Percentiles rank a stretch among this genome's conserved stretches.
phyloP scores from a whole-genome alignment of 1,139 yeast genomes.

The Candida pseudoviswanathii region DNA sequence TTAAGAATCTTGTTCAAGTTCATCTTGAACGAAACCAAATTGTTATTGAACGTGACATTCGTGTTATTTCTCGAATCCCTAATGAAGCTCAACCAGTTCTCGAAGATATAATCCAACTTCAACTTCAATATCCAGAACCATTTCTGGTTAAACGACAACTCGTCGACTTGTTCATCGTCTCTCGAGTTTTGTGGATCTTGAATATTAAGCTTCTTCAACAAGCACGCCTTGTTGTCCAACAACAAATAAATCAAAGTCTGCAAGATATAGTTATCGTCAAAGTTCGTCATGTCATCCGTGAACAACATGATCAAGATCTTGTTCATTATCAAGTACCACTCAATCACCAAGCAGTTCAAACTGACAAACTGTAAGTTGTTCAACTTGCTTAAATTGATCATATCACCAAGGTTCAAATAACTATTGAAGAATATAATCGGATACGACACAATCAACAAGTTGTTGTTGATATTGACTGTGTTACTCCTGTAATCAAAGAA shows the following conservation, averaged over 20 bases:
- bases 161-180: slow-evolving; percentile 15
- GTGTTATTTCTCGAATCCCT: slow-evolving; percentile 8
- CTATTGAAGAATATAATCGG: slow-evolving; percentile 39
- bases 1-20: slow-evolving; percentile 20
- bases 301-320: slow-evolving; percentile 31
- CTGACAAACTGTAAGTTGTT: slow-evolving; percentile 19
- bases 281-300: slow-evolving; percentile 19
- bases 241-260: slow-evolving; percentile 31
- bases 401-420: slow-evolving; percentile 16
- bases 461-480: slow-evolving; percentile 38
- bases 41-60: slow-evolving; percentile 12
- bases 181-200: background rate
- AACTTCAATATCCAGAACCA: slow-evolving; percentile 31
- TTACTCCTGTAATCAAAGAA: slow-evolving; percentile 25
- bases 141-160: slow-evolving; percentile 26
- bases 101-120: slow-evolving; percentile 29
- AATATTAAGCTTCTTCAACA: slow-evolving; percentile 11
- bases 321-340: slow-evolving; percentile 43
- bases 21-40: slow-evolving; percentile 19
- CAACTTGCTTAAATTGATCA: slow-evolving; percentile 20
- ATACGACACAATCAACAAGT: slow-evolving; percentile 45
- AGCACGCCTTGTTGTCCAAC: slow-evolving; percentile 16
- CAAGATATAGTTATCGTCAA: slow-evolving; percentile 30
- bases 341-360: slow-evolving; percentile 29
- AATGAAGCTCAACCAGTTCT: slow-evolving; percentile 27